Base-by-base conservation (phyloP, 164 flowering plant species). In the Macadamia tetraphylla region DNA sequence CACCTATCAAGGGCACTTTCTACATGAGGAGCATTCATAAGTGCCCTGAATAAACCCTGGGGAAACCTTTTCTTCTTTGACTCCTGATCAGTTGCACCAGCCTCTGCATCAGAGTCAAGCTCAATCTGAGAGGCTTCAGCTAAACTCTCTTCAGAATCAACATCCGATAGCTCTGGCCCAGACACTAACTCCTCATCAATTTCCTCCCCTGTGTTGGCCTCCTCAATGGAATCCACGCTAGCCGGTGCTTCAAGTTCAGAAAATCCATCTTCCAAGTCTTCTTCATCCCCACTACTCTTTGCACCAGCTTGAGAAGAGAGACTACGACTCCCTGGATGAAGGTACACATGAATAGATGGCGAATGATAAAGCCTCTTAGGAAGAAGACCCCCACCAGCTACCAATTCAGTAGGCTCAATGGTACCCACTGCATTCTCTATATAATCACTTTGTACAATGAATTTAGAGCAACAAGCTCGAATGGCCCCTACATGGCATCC, bases 261-360 rank as follows among this genome's bases (percentile, higher is more conserved):
- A 70, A 93, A 91, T 13, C 82, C 89, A 73, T 87, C 91, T 69
- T 88, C 93, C 75, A 76, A 71, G 42, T 81, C 81, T 62, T 81
- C 84, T 61, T 85, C 94, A 31, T 84, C 87, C 66, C 75, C 81
- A 59, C 78, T 76, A 70, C 82, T 86, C 73, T 82, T 65, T 2
- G 89, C 76, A 59, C 87, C 91, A 67, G 90, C 85, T 64, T 86
- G 84, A 29, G 98, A 85, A 62, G 93, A 86, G 71, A 88, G 74
- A 64, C 73, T 40, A 7, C 74, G 81, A 17, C 68, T 58, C 29
- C 73, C 80, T 48, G 62, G 7, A 53, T 61, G 72, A 48, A 64
- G 65, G 5, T 62, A 70, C 0, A 42, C 68, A 56, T 67, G 70
- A 75, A 44, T 53, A 40, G 53, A 65, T 43, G 52, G 48, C 0